Base-by-base conservation (phyloP, 805 yeast species). In the Candida xyloterini region DNA sequence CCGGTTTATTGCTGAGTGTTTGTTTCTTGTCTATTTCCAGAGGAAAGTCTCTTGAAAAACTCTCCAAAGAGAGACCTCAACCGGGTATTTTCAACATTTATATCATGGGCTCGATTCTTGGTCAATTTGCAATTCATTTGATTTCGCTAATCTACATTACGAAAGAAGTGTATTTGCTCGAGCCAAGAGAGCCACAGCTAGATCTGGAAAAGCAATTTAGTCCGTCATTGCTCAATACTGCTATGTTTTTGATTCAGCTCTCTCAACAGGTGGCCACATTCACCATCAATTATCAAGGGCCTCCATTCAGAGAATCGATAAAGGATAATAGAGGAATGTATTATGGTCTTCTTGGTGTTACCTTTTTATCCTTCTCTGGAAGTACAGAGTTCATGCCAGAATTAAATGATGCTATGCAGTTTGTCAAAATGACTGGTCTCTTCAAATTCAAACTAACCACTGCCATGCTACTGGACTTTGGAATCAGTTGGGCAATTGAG, bases 251-350 rank as follows among this genome's bases (percentile, higher is more conserved):
- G 61, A 76, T 93, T 42, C 97, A 90, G 65, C 74, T 93, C 56
- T 91, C 95, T 14, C 98, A 93, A 70, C 96, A 93, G 65, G 95
- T 93, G 38, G 87, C 97, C 11, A 93, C 99, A 0, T 93, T 90
- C 71, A 96, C 96, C 15, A 96, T 93, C 43, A 93, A 93, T 68
- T 93, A 93, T 66, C 95, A 88, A 69, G 99, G 99, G 40, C 81
- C 84, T 52, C 99, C 99, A 40, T 93, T 93, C 71, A 83, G 95
- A 63, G 96, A 93, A 67, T 79, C 87, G 42, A 84, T 93, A 54
- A 72, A 71, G 38, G 95, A 84, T 63, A 93, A 93, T 68, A 85
- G 82, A 66, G 98, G 97, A 50, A 93, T 93, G 98, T 91, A 84
- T 68, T 91, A 87, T 53, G 99, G 99, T 16, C 73, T 93, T 42